Evolutionary conservation across 2,329 filamentous ascomycete genomes (phyloP), one percentile per base, ranked within the genome.

Genomic region (Colletotrichum sublineola): DNA sequence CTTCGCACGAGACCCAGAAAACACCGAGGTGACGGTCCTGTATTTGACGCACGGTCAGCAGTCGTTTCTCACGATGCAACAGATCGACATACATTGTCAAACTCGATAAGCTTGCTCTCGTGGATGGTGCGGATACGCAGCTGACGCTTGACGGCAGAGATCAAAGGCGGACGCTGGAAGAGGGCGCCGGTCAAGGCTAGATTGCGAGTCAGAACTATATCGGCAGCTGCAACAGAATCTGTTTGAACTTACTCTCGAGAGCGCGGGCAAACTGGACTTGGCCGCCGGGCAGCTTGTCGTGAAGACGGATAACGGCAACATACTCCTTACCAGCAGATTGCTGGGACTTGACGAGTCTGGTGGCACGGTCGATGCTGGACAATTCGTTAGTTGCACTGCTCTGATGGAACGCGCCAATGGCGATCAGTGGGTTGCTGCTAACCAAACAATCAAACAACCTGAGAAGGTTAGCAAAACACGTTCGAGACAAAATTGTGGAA

Each of bases 281-380:
- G 78, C 96, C 96, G 76, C 96, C 96, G 65, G 95, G 94, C 67
- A 99, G 89, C 86, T 95, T 97, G 86, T 97, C 95, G 85, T 99
- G 96, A 75, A 99, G 89, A 79, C 96, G 91, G 79, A 98, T 94
- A 73, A 99, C 95, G 79, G 93, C 95, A 66, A 98, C 95, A 82
- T 99, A 99, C 87, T 99, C 96, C 88, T 99, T 99, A 89, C 96
- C 96, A 74, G 96, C 96, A 80, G 96, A 95, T 85, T 99, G 96
- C 86, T 99, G 96, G 65, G 95, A 97, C 89, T 99, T 99, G 83
- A 99, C 96, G 71, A 99, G 91, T 80, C 96, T 93, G 76, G 96
- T 99, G 67, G 96, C 96, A 80, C 96, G 95, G 85, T 98, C 96
- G 81, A 98, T 94, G 84, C 75, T 74, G 53, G 14, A 53, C 11